Conservation (phyloP, 306 rosid genomes). For the Sindora glabra region DNA sequence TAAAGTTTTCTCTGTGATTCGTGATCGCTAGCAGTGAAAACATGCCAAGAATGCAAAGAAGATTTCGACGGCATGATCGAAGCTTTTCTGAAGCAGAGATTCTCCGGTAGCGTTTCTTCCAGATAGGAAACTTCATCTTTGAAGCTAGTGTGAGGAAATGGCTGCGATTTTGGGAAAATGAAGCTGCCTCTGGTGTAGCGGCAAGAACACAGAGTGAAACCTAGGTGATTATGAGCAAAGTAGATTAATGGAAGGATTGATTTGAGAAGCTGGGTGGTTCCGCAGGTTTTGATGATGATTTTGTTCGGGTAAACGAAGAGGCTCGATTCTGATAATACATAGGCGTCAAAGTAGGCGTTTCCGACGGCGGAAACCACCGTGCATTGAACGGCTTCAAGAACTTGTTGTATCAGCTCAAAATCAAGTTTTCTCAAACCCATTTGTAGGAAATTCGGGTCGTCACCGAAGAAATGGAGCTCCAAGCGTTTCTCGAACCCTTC, state of each 20-base stretch:
- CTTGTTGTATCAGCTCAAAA: constrained; percentile 48
- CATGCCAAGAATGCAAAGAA: constrained; percentile 79
- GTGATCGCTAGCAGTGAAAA: constrained; percentile 59
- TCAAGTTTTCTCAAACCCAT: constrained; percentile 64
- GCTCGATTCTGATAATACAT: constrained; percentile 81
- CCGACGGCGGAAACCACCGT: constrained; percentile 91
- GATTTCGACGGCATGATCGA: constrained; percentile 72
- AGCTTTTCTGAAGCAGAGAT: constrained; percentile 58
- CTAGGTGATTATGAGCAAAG: constrained; percentile 36
- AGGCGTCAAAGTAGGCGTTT: constrained; percentile 65
- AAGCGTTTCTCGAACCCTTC: constrained; percentile 87
- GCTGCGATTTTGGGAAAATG: constrained; percentile 75
- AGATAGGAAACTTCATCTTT: constrained; percentile 64
- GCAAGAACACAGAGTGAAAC: constrained; percentile 45
- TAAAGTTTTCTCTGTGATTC: constrained; percentile 4
- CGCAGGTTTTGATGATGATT: constrained; percentile 92
- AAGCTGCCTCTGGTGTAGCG: constrained; percentile 82
- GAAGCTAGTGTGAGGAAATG: constrained; percentile 80
- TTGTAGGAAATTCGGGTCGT: constrained; percentile 37
- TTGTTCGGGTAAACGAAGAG: constrained; percentile 88
- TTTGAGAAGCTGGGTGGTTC: constrained; percentile 97
- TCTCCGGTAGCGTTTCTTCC: constrained; percentile 45
- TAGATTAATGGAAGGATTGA: constrained; percentile 64
- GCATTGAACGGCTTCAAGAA: constrained; percentile 77
- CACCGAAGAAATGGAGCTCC: constrained; percentile 78